Evolutionary conservation across 176 grass and related monocot species (phyloP), one percentile per base, ranked within the genome.

Genomic region (Avena atlantica): DNA sequence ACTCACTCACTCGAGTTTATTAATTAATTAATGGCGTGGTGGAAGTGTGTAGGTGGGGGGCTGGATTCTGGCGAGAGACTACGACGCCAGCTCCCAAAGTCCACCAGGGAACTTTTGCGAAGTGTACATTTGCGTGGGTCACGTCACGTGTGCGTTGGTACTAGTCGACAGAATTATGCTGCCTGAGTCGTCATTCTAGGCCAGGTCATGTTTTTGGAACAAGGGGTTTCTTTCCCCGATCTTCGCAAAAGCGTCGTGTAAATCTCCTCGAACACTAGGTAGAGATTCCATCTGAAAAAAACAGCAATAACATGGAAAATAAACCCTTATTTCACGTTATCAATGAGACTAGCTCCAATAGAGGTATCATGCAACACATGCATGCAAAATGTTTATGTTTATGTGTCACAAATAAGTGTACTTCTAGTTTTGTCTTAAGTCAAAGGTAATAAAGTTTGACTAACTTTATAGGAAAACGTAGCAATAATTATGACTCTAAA

Each of bases 91-190:
- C 81, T 81, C 27, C 60, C 19, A 57, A 15, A 51, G 58, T 55
- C 74, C 24, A 70, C 34, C 45, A 70, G 79, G 16, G 74, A 51
- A 40, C 68, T 67, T 76, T 80, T 80, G 89, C 89, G 7, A 80
- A 61, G 76, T 76, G 85, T 84, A 74, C 85, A 83, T 58, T 57
- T 57, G 71, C 19, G 60, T 48, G 53, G 62, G 88, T 72, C n/a
- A 65, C 72, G n/a, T 87, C 81, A 87, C 85, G 85, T 84, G 89
- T 80, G 81, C 68, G 59, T 69, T 44, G 81, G 58, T 81, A 64
- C 68, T 68, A 55, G 19, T 81, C 15, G 75, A 37, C 74, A 73
- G 40, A 79, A 40, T 74, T 74, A 58, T 71, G 44, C 31, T 72
- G 84, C n/a, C 23, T 9, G 29, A 87, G 34, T 31, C 65, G 84